Percentiles rank a stretch among this genome's conserved stretches.
Conservation (phyloP, 78 protist genomes). For the Bodo saltans region DNA sequence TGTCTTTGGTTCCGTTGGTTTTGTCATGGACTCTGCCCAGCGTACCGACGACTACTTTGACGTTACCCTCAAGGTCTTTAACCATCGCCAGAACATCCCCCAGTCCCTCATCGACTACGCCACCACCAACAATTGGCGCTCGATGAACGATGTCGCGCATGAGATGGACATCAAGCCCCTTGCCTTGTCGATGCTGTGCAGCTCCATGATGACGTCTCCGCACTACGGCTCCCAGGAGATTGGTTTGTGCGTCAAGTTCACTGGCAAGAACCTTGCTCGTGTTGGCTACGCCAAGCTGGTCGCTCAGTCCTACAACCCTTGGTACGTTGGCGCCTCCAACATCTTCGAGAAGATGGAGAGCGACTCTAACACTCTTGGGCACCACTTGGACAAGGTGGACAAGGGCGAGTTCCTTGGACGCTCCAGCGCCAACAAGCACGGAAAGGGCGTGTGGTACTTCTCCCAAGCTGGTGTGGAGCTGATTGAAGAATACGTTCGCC, state of each 20-base stretch:
- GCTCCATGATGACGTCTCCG: slow-evolving; percentile 7
- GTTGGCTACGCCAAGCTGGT: background rate
- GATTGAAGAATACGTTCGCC: background rate
- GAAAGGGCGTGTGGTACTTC: slow-evolving; percentile 2
- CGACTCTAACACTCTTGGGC: background rate
- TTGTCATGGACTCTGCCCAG: background rate
- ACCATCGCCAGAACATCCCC: background rate
- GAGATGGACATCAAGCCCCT: background rate
- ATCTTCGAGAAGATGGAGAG: background rate
- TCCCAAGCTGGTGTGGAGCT: background rate
- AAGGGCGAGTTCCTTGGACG: background rate
- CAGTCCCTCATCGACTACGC: background rate
- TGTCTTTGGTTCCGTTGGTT: background rate
- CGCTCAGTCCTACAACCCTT: background rate
- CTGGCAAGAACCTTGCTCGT: background rate
- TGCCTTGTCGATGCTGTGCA: background rate
- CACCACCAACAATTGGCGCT: background rate
- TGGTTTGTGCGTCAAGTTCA: slow-evolving; percentile 4
- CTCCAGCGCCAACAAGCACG: background rate
- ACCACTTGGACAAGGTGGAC: background rate
- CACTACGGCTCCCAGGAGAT: background rate
- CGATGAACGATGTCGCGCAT: slow-evolving; percentile 4
- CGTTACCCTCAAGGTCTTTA: background rate
- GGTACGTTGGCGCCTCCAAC: background rate
- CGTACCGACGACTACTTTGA: no score